Evolutionary conservation across 2,329 filamentous ascomycete genomes (phyloP).

Genomic region (Dendryphion nanum): DNA sequence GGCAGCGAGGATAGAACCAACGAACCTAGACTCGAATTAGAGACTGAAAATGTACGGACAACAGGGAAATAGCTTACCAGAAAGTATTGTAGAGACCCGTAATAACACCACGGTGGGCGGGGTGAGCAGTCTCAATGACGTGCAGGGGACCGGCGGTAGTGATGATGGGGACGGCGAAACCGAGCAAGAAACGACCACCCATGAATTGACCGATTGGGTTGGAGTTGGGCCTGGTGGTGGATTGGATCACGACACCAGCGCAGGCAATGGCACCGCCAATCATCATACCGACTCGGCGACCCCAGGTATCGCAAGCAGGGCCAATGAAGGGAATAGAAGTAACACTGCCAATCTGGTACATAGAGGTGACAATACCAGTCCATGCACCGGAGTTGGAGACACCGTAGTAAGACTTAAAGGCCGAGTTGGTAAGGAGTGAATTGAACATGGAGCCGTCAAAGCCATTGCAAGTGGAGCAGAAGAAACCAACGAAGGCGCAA

Average conservation of each 20-base stretch:
- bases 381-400: constrained; percentile 42
- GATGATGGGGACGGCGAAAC: constrained; percentile 59
- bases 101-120: constrained; percentile 54
- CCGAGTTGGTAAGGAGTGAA: constrained; percentile 46
- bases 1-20: constrained; percentile 34
- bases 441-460: constrained; percentile 56
- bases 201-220: constrained; percentile 53
- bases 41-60: constrained; percentile 23
- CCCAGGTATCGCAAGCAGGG: constrained; percentile 45
- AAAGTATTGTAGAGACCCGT: constrained; percentile 45
- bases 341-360: constrained; percentile 51
- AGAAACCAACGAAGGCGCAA: constrained; percentile 34
- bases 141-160: constrained; percentile 58
- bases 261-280: constrained; percentile 51
- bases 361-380: constrained; percentile 46
- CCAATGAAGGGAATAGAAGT: constrained; percentile 49
- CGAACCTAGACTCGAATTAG: no score
- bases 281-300: constrained; percentile 48
- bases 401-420: constrained; percentile 44
- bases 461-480: constrained; percentile 55
- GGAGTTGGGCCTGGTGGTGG: constrained; percentile 41
- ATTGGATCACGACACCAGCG: constrained; percentile 50
- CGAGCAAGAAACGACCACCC: constrained; percentile 57
- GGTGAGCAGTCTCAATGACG: constrained; percentile 60
- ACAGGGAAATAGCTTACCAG: constrained; percentile 29